A percentile compares a stretch with the other conserved stretches of the same genome.
phyloP scores from a whole-genome alignment of 139 green algal genomes.

The Volvox reticuliferus region DNA sequence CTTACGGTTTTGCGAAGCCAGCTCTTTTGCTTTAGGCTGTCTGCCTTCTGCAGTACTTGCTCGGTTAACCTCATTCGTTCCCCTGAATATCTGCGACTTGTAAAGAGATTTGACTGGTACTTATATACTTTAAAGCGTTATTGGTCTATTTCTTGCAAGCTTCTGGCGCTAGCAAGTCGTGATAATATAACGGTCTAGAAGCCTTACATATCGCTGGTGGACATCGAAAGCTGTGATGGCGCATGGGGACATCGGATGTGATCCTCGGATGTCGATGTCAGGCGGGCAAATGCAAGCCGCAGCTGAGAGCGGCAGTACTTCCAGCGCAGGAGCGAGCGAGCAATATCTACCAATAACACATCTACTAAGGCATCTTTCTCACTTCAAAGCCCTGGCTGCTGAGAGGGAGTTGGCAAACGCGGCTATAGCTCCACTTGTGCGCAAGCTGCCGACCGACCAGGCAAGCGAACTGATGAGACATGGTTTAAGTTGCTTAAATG shows the following conservation, averaged over 20 bases:
- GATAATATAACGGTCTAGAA: too few species aligned
- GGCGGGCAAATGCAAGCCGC: background rate
- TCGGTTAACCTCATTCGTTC: too few species aligned
- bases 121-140: too few species aligned
- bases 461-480: background rate
- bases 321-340: background rate
- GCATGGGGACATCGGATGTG: background rate
- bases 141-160: too few species aligned
- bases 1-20: too few species aligned
- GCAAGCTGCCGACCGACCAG: background rate
- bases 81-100: too few species aligned
- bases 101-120: too few species aligned
- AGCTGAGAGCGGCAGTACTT: background rate
- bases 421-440: constrained; percentile 32
- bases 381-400: constrained; percentile 37
- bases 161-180: too few species aligned
- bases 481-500: background rate
- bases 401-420: constrained; percentile 27
- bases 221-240: background rate
- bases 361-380: background rate
- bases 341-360: constrained; percentile 2
- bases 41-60: too few species aligned
- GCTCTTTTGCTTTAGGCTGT: too few species aligned
- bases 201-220: too few species aligned
- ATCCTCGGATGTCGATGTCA: background rate